These are phyloP conservation scores for Magnaporthiopsis poae DNA, from an alignment of 2,329 filamentous ascomycete species.

Conservation along the genomic window DNA sequence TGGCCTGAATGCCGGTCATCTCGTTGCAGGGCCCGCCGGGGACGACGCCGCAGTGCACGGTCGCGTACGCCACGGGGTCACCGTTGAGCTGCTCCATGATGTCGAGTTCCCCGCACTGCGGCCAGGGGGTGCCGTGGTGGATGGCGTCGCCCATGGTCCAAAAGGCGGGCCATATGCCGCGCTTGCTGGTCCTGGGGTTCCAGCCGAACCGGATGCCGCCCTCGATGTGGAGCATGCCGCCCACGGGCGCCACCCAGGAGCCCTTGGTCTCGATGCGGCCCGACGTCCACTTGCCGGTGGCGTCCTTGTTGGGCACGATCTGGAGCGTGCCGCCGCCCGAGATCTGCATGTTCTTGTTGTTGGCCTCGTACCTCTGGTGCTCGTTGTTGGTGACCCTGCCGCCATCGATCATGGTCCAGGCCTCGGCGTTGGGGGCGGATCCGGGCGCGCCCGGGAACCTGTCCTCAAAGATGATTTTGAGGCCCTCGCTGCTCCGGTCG, in stretches of 20 bases:
- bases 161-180: slow-evolving; percentile 47
- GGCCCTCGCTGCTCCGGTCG: slow-evolving; percentile 28
- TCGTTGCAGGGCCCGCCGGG: slow-evolving; percentile 41
- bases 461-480: slow-evolving; percentile 35
- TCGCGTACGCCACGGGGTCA: slow-evolving; percentile 30
- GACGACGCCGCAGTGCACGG: slow-evolving; percentile 36
- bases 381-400: slow-evolving; percentile 34
- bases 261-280: slow-evolving; percentile 40
- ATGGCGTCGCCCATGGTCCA: slow-evolving; percentile 41
- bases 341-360: slow-evolving; percentile 37
- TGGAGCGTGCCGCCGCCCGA: slow-evolving; percentile 42
- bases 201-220: slow-evolving; percentile 33
- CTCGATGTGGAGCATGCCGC: slow-evolving; percentile 34
- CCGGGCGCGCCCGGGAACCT: slow-evolving; percentile 33
- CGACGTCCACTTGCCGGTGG: slow-evolving; percentile 36
- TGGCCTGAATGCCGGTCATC: slow-evolving; percentile 29
- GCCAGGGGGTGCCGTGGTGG: slow-evolving; percentile 36
- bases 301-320: slow-evolving; percentile 31
- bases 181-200: slow-evolving; percentile 28
- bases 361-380: slow-evolving; percentile 35
- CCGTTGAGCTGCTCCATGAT: slow-evolving; percentile 44
- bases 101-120: slow-evolving; percentile 41
- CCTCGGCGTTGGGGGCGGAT: slow-evolving; percentile 24
- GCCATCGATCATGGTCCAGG: slow-evolving; percentile 36
- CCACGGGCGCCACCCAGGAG: slow-evolving; percentile 31